A percentile compares a stretch with the other conserved stretches of the same genome.
phyloP scores from a whole-genome alignment of 1,284 basidiomycete species.

The Irpex rosettiformis region DNA sequence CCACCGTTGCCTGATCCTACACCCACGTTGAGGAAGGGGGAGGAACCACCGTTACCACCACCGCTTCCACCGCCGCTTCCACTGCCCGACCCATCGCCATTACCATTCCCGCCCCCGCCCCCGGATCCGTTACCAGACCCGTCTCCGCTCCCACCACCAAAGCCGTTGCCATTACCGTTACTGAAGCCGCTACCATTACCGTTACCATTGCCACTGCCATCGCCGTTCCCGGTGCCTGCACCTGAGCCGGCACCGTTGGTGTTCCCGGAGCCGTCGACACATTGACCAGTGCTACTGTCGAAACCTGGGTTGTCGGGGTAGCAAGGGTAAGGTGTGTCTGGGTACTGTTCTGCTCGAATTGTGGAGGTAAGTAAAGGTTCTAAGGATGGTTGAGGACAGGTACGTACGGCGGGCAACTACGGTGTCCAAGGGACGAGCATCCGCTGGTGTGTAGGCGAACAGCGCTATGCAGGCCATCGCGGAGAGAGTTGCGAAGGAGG shows the following conservation, averaged over 20 bases:
- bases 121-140: background rate
- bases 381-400: background rate
- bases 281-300: background rate
- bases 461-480: background rate
- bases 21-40: background rate
- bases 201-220: background rate
- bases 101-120: background rate
- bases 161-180: background rate
- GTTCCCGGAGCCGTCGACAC: background rate
- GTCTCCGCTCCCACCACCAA: background rate
- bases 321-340: conserved; percentile 5
- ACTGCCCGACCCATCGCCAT: background rate
- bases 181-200: background rate
- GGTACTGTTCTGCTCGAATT: background rate
- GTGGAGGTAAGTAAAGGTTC: background rate
- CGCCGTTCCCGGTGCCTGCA: background rate
- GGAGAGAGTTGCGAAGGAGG: background rate
- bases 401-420: background rate
- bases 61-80: background rate
- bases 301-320: conserved; percentile 2
- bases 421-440: background rate
- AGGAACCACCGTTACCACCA: background rate
- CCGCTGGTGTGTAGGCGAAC: background rate
- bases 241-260: background rate
- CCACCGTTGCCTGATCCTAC: background rate